Base-by-base conservation (phyloP, 306 rosid species). In the Inga leiocalycina region DNA sequence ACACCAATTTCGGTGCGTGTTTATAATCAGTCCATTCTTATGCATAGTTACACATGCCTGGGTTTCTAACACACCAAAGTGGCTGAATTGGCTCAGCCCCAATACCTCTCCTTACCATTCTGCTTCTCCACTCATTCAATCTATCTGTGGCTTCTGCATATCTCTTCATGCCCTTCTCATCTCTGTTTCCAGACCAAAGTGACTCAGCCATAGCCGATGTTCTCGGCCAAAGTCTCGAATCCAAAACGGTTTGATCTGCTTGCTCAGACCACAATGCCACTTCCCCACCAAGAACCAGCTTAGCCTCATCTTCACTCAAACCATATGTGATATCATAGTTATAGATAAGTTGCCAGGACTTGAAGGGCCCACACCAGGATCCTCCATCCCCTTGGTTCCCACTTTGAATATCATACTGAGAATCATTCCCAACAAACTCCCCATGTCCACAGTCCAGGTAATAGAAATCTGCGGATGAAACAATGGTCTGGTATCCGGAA, bases 361-460 rank as follows among this genome's bases (percentile, higher is more conserved):
- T 95, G 75, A 93, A 95, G 1, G 96, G 98, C 37, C 88, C 94
- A 81, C 97, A 95, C 98, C 98, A 95, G 3, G 98, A 95, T 0
- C 90, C 98, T 34, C 97, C 98, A 56, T 93, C 3, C n/a, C 46
- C 72, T 10, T 70, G 80, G 65, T 22, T 75, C 1, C 3, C 85
- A 17, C 61, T 80, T 83, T 91, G 95, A 13, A 80, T 65, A 56
- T 91, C 91, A 74, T 88, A 89, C 1, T 0, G 54, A 54, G 90
- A 89, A 34, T 92, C n/a, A 70, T 95, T 95, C 72, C 99, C 99
- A 6, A 77, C 3, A 70, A 93, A 95, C 4, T 62, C 89, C 22
- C 98, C 97, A 39, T 93, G 98, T 22, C 97, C 98, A 84, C 98
- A 93, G 39, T 95, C 99, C 74, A 95, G 81, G 69, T 95, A 95